Evolutionary conservation across 1,284 basidiomycete genomes (phyloP).

Genomic region (Apiotrichum gracile): DNA sequence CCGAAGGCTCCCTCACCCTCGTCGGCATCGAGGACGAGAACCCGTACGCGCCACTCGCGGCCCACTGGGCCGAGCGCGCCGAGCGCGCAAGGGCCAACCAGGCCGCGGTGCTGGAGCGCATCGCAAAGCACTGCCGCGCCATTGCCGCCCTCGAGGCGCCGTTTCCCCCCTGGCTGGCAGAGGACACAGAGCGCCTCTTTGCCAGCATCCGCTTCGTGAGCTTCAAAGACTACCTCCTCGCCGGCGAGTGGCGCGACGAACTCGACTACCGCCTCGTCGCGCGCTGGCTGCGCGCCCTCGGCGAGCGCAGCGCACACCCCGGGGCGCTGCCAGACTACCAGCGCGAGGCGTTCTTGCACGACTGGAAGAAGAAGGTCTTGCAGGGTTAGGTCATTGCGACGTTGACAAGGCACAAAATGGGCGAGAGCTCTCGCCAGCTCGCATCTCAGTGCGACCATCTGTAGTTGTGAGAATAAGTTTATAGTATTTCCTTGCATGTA

Average conservation of each 20-base stretch:
- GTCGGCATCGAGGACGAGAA: slow-evolving; percentile 6
- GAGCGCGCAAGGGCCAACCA: neutral
- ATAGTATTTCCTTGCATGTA: too few relatives aligned
- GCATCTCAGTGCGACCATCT: too few relatives aligned
- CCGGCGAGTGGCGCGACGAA: neutral
- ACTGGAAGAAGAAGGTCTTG: too few relatives aligned
- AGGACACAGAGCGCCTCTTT: neutral
- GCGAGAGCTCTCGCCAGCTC: too few relatives aligned
- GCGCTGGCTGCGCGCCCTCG: neutral
- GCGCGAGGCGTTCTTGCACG: too few relatives aligned
- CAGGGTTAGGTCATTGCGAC: too few relatives aligned
- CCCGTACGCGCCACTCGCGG: neutral
- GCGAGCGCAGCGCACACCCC: too few relatives aligned
- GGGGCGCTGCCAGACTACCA: too few relatives aligned
- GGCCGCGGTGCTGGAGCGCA: neutral
- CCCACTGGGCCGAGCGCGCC: neutral
- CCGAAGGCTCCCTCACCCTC: neutral
- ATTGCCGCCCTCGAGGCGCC: too few relatives aligned
- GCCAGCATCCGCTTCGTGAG: neutral
- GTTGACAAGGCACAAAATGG: too few relatives aligned
- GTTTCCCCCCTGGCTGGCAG: too few relatives aligned
- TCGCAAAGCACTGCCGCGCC: neutral
- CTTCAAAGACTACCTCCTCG: neutral
- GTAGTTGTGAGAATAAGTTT: too few relatives aligned
- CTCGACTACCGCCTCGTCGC: neutral